These are phyloP conservation scores for Trapa bicornis DNA, from an alignment of 345 rosid species.

Conservation along the genomic window DNA sequence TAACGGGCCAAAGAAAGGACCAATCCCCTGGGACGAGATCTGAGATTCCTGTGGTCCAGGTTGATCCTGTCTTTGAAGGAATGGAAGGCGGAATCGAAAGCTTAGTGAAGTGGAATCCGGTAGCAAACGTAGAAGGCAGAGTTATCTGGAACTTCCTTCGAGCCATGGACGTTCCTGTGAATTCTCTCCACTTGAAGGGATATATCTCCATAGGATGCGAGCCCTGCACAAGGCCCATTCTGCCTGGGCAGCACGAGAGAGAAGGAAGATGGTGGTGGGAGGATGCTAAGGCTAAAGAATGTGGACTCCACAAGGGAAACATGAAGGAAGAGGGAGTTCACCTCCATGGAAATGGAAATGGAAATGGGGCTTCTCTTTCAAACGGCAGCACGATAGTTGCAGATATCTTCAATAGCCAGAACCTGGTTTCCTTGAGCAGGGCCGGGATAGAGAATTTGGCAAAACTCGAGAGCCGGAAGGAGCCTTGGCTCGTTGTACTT, in stretches of 20 bases:
- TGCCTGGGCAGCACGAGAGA: constrained; percentile 96
- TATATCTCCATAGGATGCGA: constrained; percentile 92
- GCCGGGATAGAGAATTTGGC: constrained; percentile 70
- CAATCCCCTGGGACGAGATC: constrained; percentile 89
- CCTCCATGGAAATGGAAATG: constrained; percentile 23
- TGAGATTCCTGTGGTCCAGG: constrained; percentile 75
- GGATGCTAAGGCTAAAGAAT: constrained; percentile 93
- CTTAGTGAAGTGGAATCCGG: constrained; percentile 93
- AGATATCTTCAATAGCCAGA: constrained; percentile 54
- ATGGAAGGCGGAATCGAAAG: constrained; percentile 78
- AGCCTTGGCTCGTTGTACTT: constrained; percentile 79
- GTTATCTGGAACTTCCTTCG: constrained; percentile 79
- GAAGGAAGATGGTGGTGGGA: constrained; percentile 99
- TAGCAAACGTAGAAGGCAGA: constrained; percentile 58
- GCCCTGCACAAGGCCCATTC: constrained; percentile 89
- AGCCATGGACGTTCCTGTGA: constrained; percentile 83
- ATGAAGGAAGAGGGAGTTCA: constrained; percentile 37
- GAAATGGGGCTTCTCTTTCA: constrained; percentile 10
- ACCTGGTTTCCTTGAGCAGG: constrained; percentile 51
- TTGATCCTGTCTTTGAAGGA: constrained; percentile 87
- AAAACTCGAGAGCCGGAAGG: constrained; percentile 51
- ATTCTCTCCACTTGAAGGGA: constrained; percentile 61
- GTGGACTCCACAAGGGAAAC: constrained; percentile 90
- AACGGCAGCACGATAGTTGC: constrained; percentile 7
- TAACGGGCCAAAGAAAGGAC: constrained; percentile 93